Percentiles rank a stretch among this genome's conserved stretches.
Conservation (phyloP, 441 rosid species). For the Isatis lusitanica region DNA sequence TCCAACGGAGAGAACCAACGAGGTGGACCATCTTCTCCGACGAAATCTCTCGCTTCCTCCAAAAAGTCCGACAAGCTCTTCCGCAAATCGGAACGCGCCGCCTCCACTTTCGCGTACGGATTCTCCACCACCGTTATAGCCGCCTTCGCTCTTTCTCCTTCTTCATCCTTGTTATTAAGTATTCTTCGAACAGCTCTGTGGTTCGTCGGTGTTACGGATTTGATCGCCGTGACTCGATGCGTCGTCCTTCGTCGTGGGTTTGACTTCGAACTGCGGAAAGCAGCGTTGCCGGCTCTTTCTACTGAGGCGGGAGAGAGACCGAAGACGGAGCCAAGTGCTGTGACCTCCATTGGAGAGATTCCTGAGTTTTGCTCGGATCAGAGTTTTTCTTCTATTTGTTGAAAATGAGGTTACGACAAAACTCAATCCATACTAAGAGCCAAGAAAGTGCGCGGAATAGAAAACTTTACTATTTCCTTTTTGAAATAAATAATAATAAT, state of each 20-base stretch:
- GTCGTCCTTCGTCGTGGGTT: background rate
- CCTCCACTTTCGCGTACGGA: background rate
- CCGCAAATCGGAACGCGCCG: conserved; percentile 10
- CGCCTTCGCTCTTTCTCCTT: background rate
- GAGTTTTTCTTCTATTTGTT: background rate
- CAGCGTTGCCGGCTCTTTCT: background rate
- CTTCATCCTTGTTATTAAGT: conserved; percentile 3
- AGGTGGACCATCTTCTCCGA: conserved; percentile 50
- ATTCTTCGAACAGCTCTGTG: background rate
- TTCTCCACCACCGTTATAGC: background rate
- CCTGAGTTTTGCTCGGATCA: background rate
- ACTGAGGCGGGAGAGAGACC: background rate
- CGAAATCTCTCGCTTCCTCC: conserved; percentile 28
- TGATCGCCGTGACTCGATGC: conserved; percentile 2
- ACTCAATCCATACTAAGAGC: background rate
- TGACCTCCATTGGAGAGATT: conserved; percentile 9
- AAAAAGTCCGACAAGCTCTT: conserved; percentile 32
- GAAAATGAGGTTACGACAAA: background rate
- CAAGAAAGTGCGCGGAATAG: conserved; percentile 14
- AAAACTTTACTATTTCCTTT: background rate
- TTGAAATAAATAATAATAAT: background rate
- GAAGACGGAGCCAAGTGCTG: background rate
- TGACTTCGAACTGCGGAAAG: background rate
- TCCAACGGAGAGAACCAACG: conserved; percentile 83
- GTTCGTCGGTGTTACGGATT: background rate